Evolutionary conservation across 1,284 basidiomycete genomes (phyloP).

Genomic region (Puccinia hordei): DNA sequence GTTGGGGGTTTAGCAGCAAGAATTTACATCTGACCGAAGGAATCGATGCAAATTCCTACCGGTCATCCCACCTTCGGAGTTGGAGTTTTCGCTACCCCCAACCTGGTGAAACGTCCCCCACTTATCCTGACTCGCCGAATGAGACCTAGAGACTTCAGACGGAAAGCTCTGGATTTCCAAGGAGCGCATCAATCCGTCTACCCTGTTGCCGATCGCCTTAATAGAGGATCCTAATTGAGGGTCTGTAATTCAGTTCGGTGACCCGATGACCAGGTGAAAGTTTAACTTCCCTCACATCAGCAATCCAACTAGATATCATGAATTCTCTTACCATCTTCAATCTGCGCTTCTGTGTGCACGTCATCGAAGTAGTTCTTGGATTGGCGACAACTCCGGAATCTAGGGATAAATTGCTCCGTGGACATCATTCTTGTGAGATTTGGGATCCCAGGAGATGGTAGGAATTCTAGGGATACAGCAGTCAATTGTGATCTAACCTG

Average conservation of each 20-base stretch:
- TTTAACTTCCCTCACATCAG: not conserved
- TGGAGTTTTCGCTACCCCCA: not conserved
- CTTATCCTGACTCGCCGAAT: slow-evolving; percentile 5
- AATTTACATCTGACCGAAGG: slow-evolving; percentile 28
- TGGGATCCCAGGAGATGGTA: not conserved
- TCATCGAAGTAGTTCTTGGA: too few species aligned
- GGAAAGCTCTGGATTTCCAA: slow-evolving; percentile 9
- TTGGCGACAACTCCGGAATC: not conserved
- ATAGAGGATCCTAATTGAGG: not conserved
- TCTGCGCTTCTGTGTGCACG: not conserved
- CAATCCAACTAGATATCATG: not conserved
- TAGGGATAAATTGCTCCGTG: not conserved
- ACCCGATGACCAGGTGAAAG: not conserved
- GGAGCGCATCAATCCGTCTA: slow-evolving; percentile 5
- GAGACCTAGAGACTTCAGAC: not conserved
- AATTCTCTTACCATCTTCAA: slow-evolving; percentile 4
- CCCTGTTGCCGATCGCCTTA: slow-evolving; percentile 1
- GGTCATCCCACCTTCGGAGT: not conserved
- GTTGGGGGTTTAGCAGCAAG: not conserved
- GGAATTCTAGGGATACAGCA: not conserved
- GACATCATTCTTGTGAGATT: not conserved
- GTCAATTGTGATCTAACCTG: not conserved
- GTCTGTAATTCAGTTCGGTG: not conserved
- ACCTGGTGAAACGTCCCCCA: slow-evolving; percentile 18
- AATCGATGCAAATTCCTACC: slow-evolving; percentile 4